Percentiles rank a stretch among this genome's conserved stretches.
Evolutionary conservation across 768 basidiomycete genomes (phyloP).

Genomic region (Boletales sp.): DNA sequence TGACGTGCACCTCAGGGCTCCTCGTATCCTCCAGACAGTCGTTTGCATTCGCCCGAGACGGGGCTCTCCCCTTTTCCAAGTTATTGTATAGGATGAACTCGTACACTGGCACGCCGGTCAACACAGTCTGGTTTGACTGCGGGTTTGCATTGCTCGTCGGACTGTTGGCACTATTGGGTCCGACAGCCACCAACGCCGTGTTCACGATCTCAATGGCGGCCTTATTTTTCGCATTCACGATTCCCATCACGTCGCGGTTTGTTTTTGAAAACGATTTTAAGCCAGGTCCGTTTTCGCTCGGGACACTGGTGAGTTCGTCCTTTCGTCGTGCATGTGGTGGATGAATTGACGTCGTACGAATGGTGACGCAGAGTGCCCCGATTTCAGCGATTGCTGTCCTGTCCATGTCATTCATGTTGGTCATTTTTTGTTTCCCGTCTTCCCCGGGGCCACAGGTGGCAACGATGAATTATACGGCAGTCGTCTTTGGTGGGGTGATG

Average conservation of each 20-base stretch:
- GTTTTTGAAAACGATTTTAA: slow-evolving; percentile 41
- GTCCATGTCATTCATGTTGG: slow-evolving; percentile 63
- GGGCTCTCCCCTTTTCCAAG: slow-evolving; percentile 53
- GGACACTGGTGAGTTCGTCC: slow-evolving; percentile 31
- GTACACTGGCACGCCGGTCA: slow-evolving; percentile 50
- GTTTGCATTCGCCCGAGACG: slow-evolving; percentile 56
- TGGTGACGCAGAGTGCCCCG: slow-evolving; percentile 42
- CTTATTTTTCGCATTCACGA: slow-evolving; percentile 40
- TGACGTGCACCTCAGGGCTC: slow-evolving; percentile 41
- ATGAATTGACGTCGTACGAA: background rate
- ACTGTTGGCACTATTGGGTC: slow-evolving; percentile 50
- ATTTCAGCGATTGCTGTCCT: slow-evolving; percentile 49
- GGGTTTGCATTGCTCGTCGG: slow-evolving; percentile 42
- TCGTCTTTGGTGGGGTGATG: slow-evolving; percentile 59
- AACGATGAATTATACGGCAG: slow-evolving; percentile 69
- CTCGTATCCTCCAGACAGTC: slow-evolving; percentile 51
- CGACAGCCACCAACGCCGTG: slow-evolving; percentile 52
- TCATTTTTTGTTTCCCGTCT: slow-evolving; percentile 61
- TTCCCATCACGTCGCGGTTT: slow-evolving; percentile 49
- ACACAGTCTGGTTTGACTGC: slow-evolving; percentile 53
- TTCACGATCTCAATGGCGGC: slow-evolving; percentile 45
- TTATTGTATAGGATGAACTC: slow-evolving; percentile 50
- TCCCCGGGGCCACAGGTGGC: slow-evolving; percentile 39
- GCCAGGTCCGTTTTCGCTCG: slow-evolving; percentile 46
- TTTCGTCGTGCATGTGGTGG: background rate